Conservation (phyloP, 208 protist species). For the Leishmania guyanensis region DNA sequence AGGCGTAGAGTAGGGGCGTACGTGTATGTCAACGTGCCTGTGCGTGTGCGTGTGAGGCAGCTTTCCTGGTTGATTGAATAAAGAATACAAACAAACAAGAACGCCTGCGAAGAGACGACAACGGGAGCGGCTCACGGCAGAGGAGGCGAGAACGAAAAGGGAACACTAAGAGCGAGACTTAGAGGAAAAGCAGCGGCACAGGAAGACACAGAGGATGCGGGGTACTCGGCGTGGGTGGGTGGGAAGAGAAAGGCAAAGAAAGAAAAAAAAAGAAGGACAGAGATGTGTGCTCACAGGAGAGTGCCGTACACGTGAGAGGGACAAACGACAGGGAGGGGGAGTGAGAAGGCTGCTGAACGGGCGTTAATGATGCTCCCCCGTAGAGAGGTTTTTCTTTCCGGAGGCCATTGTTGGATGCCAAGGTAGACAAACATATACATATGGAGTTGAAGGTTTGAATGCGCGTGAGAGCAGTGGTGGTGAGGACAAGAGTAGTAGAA, state of each 20-base stretch:
- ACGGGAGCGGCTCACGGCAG: not conserved
- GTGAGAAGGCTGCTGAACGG: not conserved
- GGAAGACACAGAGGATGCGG: not conserved
- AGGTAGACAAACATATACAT: not conserved
- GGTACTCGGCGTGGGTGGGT: not conserved
- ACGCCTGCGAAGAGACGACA: not conserved
- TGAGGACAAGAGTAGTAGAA: not conserved
- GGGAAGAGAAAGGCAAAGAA: not conserved
- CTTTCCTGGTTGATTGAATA: slow-evolving; percentile 1
- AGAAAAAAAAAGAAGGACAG: not conserved
- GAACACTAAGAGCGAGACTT: slow-evolving; percentile 9
- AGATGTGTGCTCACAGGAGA: not conserved
- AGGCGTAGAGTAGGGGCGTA: not conserved
- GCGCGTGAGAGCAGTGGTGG: not conserved
- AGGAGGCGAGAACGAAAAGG: not conserved
- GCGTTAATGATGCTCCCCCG: not conserved
- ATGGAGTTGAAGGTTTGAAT: not conserved
- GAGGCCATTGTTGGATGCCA: not conserved
- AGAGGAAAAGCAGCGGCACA: slow-evolving; percentile 6
- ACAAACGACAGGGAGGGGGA: not conserved
- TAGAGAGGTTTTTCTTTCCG: not conserved
- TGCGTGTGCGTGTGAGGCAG: not conserved
- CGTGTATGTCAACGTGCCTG: not conserved
- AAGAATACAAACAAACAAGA: slow-evolving; percentile 2
- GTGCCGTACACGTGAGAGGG: not conserved